Percentiles rank a stretch among this genome's conserved stretches.
phyloP scores from a whole-genome alignment of 768 basidiomycete genomes.

The Leccinum disarticulatum region DNA sequence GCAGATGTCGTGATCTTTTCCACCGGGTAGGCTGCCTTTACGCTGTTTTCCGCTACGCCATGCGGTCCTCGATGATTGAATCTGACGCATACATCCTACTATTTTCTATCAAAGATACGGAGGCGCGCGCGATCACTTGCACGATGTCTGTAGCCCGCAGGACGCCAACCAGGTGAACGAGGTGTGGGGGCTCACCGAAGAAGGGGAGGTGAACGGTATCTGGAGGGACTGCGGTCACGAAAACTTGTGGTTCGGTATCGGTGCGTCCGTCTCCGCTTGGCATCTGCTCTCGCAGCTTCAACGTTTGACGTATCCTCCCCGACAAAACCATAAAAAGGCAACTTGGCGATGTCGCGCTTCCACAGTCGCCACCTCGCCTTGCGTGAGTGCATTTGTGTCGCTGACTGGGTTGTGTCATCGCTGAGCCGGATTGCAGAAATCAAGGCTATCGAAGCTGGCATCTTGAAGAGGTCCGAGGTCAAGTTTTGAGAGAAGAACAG shows the following conservation, averaged over 20 bases:
- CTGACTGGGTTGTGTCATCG: neutral
- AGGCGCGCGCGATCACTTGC: conserved; percentile 41
- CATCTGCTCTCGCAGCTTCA: neutral
- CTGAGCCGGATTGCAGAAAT: conserved; percentile 23
- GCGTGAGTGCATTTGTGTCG: conserved; percentile 22
- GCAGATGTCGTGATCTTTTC: conserved; percentile 36
- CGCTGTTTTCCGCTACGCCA: neutral
- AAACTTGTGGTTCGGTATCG: conserved; percentile 34
- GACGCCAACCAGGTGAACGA: conserved; percentile 45
- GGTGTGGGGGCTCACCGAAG: conserved; percentile 62
- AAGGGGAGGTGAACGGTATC: conserved; percentile 55
- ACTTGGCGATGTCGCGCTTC: conserved; percentile 26
- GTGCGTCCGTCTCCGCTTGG: conserved; percentile 13
- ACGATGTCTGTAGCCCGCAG: conserved; percentile 46
- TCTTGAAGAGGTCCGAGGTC: conserved; percentile 23
- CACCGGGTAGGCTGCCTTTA: conserved; percentile 22
- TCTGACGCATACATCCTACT: neutral
- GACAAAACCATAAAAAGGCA: conserved; percentile 15
- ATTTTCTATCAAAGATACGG: conserved; percentile 40
- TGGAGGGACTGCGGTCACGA: conserved; percentile 36
- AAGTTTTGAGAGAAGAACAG: conserved; percentile 13
- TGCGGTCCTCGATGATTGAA: neutral
- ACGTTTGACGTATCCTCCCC: neutral
- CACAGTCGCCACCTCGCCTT: conserved; percentile 32
- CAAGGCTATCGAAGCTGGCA: conserved; percentile 31